phyloP scores from a whole-genome alignment of 108 stramenopile species.

The Fragilaria radians region DNA sequence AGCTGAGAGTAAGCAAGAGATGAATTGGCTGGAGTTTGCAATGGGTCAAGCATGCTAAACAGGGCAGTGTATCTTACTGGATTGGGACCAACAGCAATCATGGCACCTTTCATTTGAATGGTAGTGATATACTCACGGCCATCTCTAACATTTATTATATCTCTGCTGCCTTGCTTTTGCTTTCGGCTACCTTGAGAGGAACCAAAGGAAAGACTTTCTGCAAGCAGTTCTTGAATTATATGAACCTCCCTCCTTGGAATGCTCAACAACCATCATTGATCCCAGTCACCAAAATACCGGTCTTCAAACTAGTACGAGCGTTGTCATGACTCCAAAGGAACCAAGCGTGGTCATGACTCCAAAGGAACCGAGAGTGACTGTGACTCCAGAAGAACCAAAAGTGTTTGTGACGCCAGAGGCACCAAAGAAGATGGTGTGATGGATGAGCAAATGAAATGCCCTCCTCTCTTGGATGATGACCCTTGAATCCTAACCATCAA shows the following conservation, averaged over 20 bases:
- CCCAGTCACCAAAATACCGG: conserved; percentile 59
- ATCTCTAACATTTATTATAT: conserved; percentile 93
- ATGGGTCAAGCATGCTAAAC: conserved; percentile 99
- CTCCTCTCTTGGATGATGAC: too few species aligned
- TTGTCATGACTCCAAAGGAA: too few species aligned
- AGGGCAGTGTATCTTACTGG: conserved; percentile 91
- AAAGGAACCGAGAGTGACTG: too few species aligned
- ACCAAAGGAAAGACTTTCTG: conserved; percentile 69
- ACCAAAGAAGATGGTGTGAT: too few species aligned
- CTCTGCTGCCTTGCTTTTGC: conserved; percentile 77
- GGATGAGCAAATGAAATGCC: too few species aligned
- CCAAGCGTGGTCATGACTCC: too few species aligned
- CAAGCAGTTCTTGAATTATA: conserved; percentile 74
- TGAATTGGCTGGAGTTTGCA: conserved; percentile 97
- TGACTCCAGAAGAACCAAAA: too few species aligned
- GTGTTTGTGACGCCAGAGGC: too few species aligned
- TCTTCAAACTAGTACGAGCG: conserved; percentile 59
- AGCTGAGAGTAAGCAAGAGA: conserved; percentile 89
- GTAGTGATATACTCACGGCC: conserved; percentile 96
- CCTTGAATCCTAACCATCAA: too few species aligned
- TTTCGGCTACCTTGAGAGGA: conserved; percentile 83
- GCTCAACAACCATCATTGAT: conserved; percentile 82
- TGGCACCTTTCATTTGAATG: conserved; percentile 90
- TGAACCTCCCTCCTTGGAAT: conserved; percentile 96
- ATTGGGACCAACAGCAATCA: conserved; percentile 51